Evolutionary conservation across 176 grass and related monocot genomes (phyloP).

Genomic region (Oryza brachyantha): DNA sequence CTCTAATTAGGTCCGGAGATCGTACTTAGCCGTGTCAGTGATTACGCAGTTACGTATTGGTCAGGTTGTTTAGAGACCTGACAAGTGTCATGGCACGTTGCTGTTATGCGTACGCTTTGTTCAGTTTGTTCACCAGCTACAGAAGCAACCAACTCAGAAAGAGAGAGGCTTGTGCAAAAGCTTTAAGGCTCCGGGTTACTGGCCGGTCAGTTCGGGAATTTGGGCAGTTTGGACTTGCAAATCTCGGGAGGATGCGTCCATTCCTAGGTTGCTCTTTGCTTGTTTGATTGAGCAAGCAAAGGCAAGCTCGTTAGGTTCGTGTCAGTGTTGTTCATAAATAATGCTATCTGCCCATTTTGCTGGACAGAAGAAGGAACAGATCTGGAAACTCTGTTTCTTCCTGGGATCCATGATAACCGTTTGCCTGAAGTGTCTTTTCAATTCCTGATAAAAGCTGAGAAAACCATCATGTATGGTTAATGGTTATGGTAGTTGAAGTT

Average conservation of each 20-base stretch:
- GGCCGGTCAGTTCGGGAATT: no score
- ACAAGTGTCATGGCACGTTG: neutral
- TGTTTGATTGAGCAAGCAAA: slow-evolving; percentile 6
- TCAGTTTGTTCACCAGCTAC: neutral
- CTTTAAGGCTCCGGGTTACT: neutral
- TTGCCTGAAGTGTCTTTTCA: neutral
- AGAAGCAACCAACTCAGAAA: slow-evolving; percentile 18
- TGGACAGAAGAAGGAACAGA: neutral
- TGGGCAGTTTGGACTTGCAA: neutral
- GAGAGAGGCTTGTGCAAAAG: neutral
- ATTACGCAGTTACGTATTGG: neutral
- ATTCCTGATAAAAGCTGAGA: neutral
- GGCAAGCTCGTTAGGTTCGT: neutral
- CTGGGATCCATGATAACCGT: neutral
- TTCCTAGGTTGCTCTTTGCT: neutral
- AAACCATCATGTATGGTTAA: neutral
- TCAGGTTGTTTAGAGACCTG: no score
- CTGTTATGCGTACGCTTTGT: neutral
- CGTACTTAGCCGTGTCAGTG: neutral
- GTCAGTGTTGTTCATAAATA: neutral
- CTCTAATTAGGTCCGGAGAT: neutral
- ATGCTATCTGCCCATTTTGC: neutral
- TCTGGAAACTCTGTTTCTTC: neutral
- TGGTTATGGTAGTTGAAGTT: neutral
- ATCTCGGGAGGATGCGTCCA: neutral